Evolutionary conservation across 2,329 filamentous ascomycete genomes (phyloP), one percentile per base, ranked within the genome.

Genomic region (Phialophora chinensis): DNA sequence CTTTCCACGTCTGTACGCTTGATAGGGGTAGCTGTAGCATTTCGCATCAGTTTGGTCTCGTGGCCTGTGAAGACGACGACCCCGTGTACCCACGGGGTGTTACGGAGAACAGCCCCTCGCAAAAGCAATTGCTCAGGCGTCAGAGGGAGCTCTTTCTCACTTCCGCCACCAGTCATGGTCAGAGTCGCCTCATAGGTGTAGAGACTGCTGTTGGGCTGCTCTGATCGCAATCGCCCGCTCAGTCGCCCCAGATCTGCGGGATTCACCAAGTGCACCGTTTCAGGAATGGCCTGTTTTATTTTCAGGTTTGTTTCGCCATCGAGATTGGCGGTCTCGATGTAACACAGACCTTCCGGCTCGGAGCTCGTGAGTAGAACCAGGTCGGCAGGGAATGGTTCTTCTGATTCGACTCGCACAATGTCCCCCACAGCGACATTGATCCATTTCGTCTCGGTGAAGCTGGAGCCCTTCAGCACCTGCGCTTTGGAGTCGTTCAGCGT

Each of bases 251-350:
- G 83, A 74, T 98, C 94, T 70, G 86, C 88, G 20, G 93, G 88
- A 75, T 92, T 97, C 66, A 99, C 93, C 76, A 97, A 84, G 67
- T 90, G 85, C 14, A 91, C 89, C 0, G 95, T 99, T 81, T 99
- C 95, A 0, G 95, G 94, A 62, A 97, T 89, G 1, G 89, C 94
- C 81, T 99, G 95, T 81, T 99, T 99, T 81, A 99, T 97, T 81
- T 99, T 99, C 73, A 99, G 82, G 77, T 99, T 99, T 23, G 95
- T 99, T 80, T 99, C 95, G 73, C 95, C 95, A 74, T 99, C 95
- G 66, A 99, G 83, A 76, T 99, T 99, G 27, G 95, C 94, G 1
- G 95, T 99, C 81, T 99, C 95, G 75, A 99, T 98, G 77, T 99
- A 99, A 80, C 95, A 99, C 64, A 99, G 82, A 73, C 95, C 95